A percentile compares a stretch with the other conserved stretches of the same genome.
Conservation (phyloP, 306 rosid species). For the Mimosa bimucronata region DNA sequence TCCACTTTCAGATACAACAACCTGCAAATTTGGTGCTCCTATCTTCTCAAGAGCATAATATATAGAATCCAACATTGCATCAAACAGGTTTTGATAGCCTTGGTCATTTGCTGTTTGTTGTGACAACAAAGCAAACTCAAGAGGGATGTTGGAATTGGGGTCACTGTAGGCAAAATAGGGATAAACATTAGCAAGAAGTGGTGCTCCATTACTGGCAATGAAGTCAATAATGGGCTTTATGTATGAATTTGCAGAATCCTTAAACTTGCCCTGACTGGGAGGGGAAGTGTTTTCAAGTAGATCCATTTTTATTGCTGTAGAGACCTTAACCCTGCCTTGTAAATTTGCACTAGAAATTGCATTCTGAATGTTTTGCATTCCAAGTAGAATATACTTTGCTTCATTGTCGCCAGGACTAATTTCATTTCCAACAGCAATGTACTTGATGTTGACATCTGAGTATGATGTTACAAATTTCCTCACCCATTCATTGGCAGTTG, state of each 20-base stretch:
- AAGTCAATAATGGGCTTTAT: slow-evolving; percentile 50
- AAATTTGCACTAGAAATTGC: slow-evolving; percentile 49
- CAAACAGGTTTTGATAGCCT: background rate
- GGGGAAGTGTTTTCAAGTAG: slow-evolving; percentile 46
- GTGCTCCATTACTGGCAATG: slow-evolving; percentile 45
- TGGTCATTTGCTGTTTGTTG: slow-evolving; percentile 35
- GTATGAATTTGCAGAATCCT: slow-evolving; percentile 21
- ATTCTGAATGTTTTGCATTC: slow-evolving; percentile 43
- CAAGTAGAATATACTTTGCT: slow-evolving; percentile 38
- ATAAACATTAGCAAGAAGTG: slow-evolving; percentile 72
- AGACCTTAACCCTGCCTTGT: slow-evolving; percentile 58
- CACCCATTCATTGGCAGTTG: slow-evolving; percentile 14
- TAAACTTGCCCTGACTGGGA: slow-evolving; percentile 47
- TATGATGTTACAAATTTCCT: slow-evolving; percentile 34
- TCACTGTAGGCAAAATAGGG: slow-evolving; percentile 48
- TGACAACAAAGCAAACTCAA: slow-evolving; percentile 53
- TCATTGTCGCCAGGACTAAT: slow-evolving; percentile 23
- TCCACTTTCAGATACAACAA: background rate
- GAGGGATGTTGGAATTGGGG: background rate
- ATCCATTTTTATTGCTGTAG: slow-evolving; percentile 50
- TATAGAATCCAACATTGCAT: background rate
- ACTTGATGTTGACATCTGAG: slow-evolving; percentile 44
- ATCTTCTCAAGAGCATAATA: background rate
- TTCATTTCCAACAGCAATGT: slow-evolving; percentile 61
- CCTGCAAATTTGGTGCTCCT: background rate